Conservation (phyloP, 805 yeast species). For the Schwanniomyces vanrijiae region DNA sequence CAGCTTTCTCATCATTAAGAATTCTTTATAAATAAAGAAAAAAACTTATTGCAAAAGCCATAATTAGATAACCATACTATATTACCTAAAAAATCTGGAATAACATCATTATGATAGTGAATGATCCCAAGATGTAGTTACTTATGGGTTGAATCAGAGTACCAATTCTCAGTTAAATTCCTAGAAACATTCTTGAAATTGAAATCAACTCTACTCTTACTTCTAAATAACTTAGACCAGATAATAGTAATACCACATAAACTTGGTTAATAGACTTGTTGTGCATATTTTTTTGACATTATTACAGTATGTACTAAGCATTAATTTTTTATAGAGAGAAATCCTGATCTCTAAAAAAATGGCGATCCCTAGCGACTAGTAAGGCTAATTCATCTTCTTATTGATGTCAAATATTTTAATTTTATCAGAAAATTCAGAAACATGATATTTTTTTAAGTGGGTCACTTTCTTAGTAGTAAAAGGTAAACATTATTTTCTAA, state of each 20-base stretch:
- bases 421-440: slow-evolving; percentile 33
- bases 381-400: slow-evolving; percentile 31
- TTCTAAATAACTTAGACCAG: slow-evolving; percentile 35
- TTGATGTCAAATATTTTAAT: slow-evolving; percentile 22
- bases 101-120: slow-evolving; percentile 37
- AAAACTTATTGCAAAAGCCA: slow-evolving; percentile 56
- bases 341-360: slow-evolving; percentile 32
- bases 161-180: slow-evolving; percentile 30
- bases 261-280: slow-evolving; percentile 24
- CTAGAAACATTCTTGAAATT: slow-evolving; percentile 23
- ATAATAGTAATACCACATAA: slow-evolving; percentile 37
- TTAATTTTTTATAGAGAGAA: slow-evolving; percentile 29
- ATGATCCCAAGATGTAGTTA: slow-evolving; percentile 38
- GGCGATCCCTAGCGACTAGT: slow-evolving; percentile 26
- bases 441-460: slow-evolving; percentile 24
- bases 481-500: slow-evolving; percentile 30
- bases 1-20: slow-evolving; percentile 52
- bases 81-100: slow-evolving; percentile 55
- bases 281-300: slow-evolving; percentile 30
- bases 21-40: slow-evolving; percentile 44
- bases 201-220: slow-evolving; percentile 24
- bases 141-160: slow-evolving; percentile 38
- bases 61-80: slow-evolving; percentile 60
- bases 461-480: slow-evolving; percentile 30
- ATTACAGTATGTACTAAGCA: slow-evolving; percentile 28